phyloP scores from a whole-genome alignment of 2,329 filamentous ascomycete genomes.

The Fusarium papillatum region DNA sequence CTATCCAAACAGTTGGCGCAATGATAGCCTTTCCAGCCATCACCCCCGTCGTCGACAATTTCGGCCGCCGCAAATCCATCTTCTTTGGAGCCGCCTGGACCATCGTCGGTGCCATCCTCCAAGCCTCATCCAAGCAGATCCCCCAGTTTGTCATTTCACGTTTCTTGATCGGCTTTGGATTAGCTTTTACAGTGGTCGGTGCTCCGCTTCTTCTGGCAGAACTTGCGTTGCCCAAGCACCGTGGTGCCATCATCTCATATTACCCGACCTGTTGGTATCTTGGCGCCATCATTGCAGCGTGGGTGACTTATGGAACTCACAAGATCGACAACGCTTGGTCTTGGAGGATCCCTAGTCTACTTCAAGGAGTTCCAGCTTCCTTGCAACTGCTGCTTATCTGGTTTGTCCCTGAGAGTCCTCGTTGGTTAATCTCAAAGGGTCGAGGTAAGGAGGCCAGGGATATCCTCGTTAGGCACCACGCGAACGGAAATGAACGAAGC shows the following conservation, averaged over 20 bases:
- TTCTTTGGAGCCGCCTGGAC: background rate
- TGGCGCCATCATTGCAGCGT: background rate
- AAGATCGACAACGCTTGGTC: background rate
- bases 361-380: background rate
- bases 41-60: background rate
- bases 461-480: background rate
- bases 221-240: background rate
- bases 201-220: background rate
- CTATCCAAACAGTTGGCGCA: background rate
- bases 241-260: background rate
- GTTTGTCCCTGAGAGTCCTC: conserved; percentile 1
- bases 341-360: background rate
- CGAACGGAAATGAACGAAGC: background rate
- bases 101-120: background rate
- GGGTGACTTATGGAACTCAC: background rate
- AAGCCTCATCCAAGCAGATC: background rate
- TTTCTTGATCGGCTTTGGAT: background rate
- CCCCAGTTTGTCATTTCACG: background rate
- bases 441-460: background rate
- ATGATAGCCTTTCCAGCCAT: background rate
- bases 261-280: background rate
- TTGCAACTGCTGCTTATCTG: background rate
- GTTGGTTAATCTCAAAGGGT: background rate
- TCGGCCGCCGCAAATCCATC: background rate
- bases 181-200: background rate